Evolutionary conservation across 352 stramenopile genomes (phyloP).

Genomic region (Phytophthora colocasiae): DNA sequence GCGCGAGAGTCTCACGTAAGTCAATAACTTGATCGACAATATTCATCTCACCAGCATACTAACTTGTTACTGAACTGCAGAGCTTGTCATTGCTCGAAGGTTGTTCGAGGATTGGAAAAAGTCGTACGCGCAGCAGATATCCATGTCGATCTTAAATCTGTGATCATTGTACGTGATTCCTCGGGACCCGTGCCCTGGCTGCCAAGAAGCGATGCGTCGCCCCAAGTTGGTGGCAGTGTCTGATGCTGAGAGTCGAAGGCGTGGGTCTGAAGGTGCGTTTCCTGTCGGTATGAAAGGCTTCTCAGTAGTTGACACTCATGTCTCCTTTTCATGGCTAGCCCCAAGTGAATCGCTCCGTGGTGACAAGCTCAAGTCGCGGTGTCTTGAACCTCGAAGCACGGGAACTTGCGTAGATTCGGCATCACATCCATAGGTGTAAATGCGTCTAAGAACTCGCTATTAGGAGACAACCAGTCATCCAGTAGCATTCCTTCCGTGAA

Average conservation of each 20-base stretch:
- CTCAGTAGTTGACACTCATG: background rate
- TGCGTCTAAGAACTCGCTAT: constrained; percentile 69
- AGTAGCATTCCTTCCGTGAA: constrained; percentile 78
- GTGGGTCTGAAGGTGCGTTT: constrained; percentile 26
- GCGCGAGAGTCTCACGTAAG: constrained; percentile 55
- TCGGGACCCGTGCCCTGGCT: constrained; percentile 66
- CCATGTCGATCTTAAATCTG: too few relatives aligned
- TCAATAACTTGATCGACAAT: background rate
- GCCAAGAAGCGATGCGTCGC: constrained; percentile 53
- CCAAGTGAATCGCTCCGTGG: constrained; percentile 25
- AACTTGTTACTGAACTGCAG: constrained; percentile 24
- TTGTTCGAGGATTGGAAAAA: constrained; percentile 54
- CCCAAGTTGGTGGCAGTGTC: constrained; percentile 55
- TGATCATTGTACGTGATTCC: background rate
- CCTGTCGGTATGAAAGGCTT: background rate
- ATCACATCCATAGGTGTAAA: constrained; percentile 75
- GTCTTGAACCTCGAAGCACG: constrained; percentile 58
- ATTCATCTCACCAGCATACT: background rate
- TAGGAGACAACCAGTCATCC: constrained; percentile 85
- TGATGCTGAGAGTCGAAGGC: constrained; percentile 31
- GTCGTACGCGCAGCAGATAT: constrained; percentile 28
- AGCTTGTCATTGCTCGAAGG: constrained; percentile 62
- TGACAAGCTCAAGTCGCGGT: constrained; percentile 42
- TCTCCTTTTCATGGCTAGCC: background rate
- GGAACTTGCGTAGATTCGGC: constrained; percentile 63